Conservation (phyloP, 1,139 yeast genomes). For the Diutina ranongensis region DNA sequence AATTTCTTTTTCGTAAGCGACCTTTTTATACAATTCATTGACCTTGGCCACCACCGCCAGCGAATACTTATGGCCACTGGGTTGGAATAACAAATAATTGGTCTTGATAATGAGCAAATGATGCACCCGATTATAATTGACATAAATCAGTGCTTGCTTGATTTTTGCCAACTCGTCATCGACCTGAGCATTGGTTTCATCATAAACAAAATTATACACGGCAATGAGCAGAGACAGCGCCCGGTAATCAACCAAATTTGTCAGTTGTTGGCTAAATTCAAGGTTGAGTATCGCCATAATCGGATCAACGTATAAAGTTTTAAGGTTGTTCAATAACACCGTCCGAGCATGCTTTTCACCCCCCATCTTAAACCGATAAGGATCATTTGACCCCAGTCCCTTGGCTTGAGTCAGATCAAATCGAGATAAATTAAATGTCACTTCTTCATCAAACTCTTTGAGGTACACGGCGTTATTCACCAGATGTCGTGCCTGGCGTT, state of each 20-base stretch:
- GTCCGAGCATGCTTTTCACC: constrained; percentile 6
- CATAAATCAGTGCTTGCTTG: constrained; percentile 5
- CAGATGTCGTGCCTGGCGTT: constrained; percentile 2
- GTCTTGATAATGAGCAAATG: constrained; percentile 4
- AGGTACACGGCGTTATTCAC: not conserved
- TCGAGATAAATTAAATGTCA: constrained; percentile 2
- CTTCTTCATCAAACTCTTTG: constrained; percentile 4
- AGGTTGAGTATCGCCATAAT: constrained; percentile 4
- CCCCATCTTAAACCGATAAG: constrained; percentile 5
- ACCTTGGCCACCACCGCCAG: constrained; percentile 6
- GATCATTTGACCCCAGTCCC: constrained; percentile 3
- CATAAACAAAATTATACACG: not conserved
- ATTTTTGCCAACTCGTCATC: not conserved
- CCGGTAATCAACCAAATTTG: constrained; percentile 3
- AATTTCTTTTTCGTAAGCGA: not conserved
- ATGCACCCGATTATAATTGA: constrained; percentile 4
- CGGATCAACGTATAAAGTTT: constrained; percentile 4
- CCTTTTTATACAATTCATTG: constrained; percentile 1
- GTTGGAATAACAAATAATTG: constrained; percentile 2
- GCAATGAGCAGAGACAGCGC: constrained; percentile 5
- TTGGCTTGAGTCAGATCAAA: constrained; percentile 5
- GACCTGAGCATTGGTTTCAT: not conserved
- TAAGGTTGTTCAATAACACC: constrained; percentile 3
- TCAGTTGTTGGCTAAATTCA: constrained; percentile 1
- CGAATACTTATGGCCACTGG: constrained; percentile 4